Conservation (phyloP, 1,284 basidiomycete species). For the Ganoderma sinense region DNA sequence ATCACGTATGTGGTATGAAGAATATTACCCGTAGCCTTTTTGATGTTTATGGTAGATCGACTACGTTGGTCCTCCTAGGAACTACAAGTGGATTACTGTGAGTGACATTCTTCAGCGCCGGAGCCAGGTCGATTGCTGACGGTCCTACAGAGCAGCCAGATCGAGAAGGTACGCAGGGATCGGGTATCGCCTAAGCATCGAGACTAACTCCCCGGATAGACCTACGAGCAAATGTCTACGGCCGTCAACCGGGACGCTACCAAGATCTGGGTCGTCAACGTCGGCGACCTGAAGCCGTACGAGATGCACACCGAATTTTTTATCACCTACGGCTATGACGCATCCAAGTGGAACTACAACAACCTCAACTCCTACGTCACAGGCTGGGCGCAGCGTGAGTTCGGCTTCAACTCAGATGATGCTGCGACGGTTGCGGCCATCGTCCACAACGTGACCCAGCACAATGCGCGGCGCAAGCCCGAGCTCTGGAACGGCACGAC, state of each 20-base stretch:
- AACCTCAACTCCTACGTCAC: too few relatives aligned
- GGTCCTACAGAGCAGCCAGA: conserved; percentile 29
- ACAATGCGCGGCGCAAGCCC: too few relatives aligned
- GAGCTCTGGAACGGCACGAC: too few relatives aligned
- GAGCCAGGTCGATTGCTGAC: not conserved
- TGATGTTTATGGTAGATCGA: conserved; percentile 15
- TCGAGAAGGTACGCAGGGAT: conserved; percentile 35
- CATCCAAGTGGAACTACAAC: too few relatives aligned
- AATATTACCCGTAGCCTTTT: too few relatives aligned
- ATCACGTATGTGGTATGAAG: conserved; percentile 55
- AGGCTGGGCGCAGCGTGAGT: too few relatives aligned
- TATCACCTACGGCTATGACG: too few relatives aligned
- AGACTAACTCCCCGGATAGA: conserved; percentile 40
- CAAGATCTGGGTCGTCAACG: conserved; percentile 67
- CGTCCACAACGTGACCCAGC: too few relatives aligned
- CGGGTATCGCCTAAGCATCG: not conserved
- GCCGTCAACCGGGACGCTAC: conserved; percentile 63
- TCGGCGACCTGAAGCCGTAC: too few relatives aligned
- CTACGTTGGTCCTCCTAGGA: conserved; percentile 60
- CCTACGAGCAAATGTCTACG: conserved; percentile 67
- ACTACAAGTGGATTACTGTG: conserved; percentile 70
- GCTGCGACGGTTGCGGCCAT: too few relatives aligned
- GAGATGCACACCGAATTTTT: too few relatives aligned
- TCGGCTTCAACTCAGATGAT: too few relatives aligned
- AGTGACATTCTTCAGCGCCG: conserved; percentile 23